These are phyloP conservation scores for Aspergillus phoenicis DNA, from an alignment of 2,329 filamentous ascomycete species.

Conservation along the genomic window DNA sequence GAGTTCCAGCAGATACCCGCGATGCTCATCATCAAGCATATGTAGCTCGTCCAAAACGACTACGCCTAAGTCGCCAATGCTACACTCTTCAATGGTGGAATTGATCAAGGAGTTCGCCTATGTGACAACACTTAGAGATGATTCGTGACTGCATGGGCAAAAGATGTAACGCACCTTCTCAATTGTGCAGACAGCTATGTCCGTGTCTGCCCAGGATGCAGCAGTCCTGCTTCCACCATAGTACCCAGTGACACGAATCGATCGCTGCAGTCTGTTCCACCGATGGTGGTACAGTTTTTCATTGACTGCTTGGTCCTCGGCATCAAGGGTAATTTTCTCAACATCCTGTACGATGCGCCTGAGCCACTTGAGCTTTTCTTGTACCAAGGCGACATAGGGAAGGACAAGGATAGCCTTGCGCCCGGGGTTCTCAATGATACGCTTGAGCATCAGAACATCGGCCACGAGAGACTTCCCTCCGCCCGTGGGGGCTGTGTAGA, in stretches of 20 bases:
- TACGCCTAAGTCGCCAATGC: slow-evolving; percentile 63
- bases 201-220: slow-evolving; percentile 71
- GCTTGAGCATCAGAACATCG: slow-evolving; percentile 71
- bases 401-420: slow-evolving; percentile 73
- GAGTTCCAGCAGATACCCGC: slow-evolving; percentile 74
- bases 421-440: slow-evolving; percentile 63
- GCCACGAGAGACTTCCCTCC: slow-evolving; percentile 78
- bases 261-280: slow-evolving; percentile 59
- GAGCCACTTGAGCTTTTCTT: slow-evolving; percentile 77
- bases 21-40: slow-evolving; percentile 75
- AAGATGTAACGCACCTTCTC: slow-evolving; percentile 59
- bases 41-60: slow-evolving; percentile 79
- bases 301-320: slow-evolving; percentile 37
- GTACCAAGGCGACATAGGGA: slow-evolving; percentile 77
- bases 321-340: slow-evolving; percentile 40
- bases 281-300: slow-evolving; percentile 52
- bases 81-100: slow-evolving; percentile 70
- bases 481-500: slow-evolving; percentile 79
- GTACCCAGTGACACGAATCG: slow-evolving; percentile 69
- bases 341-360: slow-evolving; percentile 67
- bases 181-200: slow-evolving; percentile 77
- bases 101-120: slow-evolving; percentile 76
- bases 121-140: background rate
- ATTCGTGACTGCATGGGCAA: slow-evolving; percentile 7
- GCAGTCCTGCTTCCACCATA: slow-evolving; percentile 72